Conservation (phyloP, 139 green algal genomes). For the Limnomonas spitsbergensis region DNA sequence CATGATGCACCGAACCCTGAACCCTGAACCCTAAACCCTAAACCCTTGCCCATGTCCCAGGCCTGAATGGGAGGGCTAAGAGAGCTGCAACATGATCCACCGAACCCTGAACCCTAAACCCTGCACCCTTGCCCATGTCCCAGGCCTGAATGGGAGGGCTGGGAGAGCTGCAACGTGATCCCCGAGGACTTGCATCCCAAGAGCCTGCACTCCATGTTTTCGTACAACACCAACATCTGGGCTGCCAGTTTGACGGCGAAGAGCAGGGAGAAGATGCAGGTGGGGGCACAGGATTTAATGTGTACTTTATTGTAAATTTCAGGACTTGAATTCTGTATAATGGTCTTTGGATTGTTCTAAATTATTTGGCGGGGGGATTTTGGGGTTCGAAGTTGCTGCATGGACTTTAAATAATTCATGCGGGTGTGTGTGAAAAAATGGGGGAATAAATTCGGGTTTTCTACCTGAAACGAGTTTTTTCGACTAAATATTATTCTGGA, state of each 20-base stretch:
- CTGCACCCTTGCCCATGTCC: no score
- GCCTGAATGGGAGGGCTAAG: no score
- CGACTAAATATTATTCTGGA: no score
- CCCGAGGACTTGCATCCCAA: slow-evolving; percentile 59
- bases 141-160: not conserved
- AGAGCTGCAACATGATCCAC: no score
- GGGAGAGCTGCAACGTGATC: slow-evolving; percentile 19
- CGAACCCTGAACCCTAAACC: no score
- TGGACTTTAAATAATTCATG: not conserved
- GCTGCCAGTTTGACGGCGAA: slow-evolving; percentile 2
- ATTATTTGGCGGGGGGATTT: no score
- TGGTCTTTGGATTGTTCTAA: no score
- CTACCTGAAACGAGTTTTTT: not conserved
- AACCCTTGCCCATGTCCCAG: no score
- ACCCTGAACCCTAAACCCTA: no score
- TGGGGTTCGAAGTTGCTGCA: not conserved
- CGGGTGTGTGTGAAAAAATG: not conserved
- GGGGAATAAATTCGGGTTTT: not conserved
- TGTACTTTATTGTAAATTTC: not conserved
- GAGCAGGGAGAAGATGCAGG: not conserved
- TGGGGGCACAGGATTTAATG: not conserved
- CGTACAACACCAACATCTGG: slow-evolving; percentile 62
- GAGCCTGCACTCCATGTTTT: slow-evolving; percentile 44
- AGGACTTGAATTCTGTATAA: no score
- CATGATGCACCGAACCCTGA: no score